Evolutionary conservation across 2,329 filamentous ascomycete genomes (phyloP).

Genomic region (Beauveria bassiana): DNA sequence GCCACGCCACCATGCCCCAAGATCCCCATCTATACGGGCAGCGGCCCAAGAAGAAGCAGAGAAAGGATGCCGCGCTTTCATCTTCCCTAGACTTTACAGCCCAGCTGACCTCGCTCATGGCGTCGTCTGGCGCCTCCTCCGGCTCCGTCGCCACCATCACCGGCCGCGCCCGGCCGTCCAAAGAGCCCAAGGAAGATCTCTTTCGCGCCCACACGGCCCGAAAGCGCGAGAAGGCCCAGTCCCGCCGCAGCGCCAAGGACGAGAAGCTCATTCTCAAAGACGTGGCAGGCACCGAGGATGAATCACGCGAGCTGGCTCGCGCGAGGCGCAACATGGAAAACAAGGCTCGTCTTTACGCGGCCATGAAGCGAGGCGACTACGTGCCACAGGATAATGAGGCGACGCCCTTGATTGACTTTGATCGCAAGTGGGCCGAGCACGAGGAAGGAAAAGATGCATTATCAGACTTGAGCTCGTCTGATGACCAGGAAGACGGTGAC

Average conservation of each 20-base stretch:
- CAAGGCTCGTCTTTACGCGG: conserved; percentile 81
- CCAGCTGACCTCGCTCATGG: conserved; percentile 75
- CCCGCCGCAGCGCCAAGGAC: conserved; percentile 38
- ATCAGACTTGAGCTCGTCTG: conserved; percentile 27
- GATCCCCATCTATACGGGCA: conserved; percentile 72
- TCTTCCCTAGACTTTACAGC: conserved; percentile 80
- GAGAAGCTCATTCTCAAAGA: conserved; percentile 44
- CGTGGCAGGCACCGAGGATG: conserved; percentile 48
- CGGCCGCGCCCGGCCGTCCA: conserved; percentile 38
- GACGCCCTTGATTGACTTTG: conserved; percentile 80
- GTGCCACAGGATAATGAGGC: conserved; percentile 57
- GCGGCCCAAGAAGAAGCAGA: conserved; percentile 59
- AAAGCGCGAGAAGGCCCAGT: conserved; percentile 18
- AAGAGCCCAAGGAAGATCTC: conserved; percentile 40
- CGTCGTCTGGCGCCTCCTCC: conserved; percentile 34
- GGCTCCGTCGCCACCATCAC: conserved; percentile 28
- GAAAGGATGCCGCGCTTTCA: conserved; percentile 62
- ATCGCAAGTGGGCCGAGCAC: conserved; percentile 84
- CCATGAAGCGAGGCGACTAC: conserved; percentile 85
- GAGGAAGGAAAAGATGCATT: conserved; percentile 47
- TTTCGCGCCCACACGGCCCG: conserved; percentile 20
- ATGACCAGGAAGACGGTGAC: conserved; percentile 33
- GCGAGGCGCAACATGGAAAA: conserved; percentile 79
- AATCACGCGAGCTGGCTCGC: conserved; percentile 60
- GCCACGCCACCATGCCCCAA: conserved; percentile 33